Evolutionary conservation across 192 early-diverging fungal genomes (phyloP).

Genomic region (Coemansia sp.): DNA sequence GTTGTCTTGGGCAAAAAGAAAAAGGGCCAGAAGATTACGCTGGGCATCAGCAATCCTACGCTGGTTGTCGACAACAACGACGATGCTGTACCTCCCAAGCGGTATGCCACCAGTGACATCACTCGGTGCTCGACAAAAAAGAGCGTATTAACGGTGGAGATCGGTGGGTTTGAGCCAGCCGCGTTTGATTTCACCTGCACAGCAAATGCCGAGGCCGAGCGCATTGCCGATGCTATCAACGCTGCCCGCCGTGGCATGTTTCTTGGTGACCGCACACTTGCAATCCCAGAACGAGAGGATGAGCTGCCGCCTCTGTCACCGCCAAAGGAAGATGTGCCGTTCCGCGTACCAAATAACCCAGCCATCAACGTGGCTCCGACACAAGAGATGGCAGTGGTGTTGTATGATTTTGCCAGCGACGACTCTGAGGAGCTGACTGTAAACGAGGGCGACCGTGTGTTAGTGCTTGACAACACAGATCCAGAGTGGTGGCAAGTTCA

Average conservation of each 20-base stretch:
- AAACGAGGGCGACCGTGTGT: slow-evolving; percentile 74
- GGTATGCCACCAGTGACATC: slow-evolving; percentile 57
- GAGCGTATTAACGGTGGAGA: slow-evolving; percentile 62
- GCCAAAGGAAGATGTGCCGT: slow-evolving; percentile 15
- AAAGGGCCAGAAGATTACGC: slow-evolving; percentile 69
- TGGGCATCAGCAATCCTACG: slow-evolving; percentile 64
- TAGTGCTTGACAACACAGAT: slow-evolving; percentile 80
- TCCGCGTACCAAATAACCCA: not conserved
- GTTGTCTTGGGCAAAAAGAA: slow-evolving; percentile 68
- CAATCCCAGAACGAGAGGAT: not conserved
- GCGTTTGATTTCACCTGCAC: slow-evolving; percentile 65
- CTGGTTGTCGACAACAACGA: slow-evolving; percentile 64
- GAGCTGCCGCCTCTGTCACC: slow-evolving; percentile 26
- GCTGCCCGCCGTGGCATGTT: slow-evolving; percentile 59
- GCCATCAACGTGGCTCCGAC: not conserved
- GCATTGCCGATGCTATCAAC: slow-evolving; percentile 62
- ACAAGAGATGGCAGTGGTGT: slow-evolving; percentile 44
- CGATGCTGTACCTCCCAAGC: slow-evolving; percentile 51
- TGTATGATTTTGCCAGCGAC: slow-evolving; percentile 84
- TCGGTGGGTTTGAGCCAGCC: slow-evolving; percentile 58
- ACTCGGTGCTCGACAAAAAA: slow-evolving; percentile 63
- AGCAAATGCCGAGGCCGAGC: slow-evolving; percentile 67
- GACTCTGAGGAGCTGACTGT: slow-evolving; percentile 89
- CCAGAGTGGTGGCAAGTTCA: slow-evolving; percentile 89
- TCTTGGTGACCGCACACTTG: slow-evolving; percentile 37